Conservation (phyloP, 192 early-diverging fungal genomes). For the Dissophora ornata region DNA sequence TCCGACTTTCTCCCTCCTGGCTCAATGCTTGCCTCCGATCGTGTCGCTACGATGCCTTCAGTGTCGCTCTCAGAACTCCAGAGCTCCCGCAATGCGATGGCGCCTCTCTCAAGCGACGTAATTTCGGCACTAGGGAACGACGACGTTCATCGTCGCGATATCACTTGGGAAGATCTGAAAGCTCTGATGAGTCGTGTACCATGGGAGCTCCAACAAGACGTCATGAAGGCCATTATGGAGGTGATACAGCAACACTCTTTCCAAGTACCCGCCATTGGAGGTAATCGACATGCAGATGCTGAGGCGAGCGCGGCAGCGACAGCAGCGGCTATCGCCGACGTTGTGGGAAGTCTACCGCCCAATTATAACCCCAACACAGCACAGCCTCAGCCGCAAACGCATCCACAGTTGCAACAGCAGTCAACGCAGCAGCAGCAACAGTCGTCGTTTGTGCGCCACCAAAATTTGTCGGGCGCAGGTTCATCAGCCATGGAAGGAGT, state of each 20-base stretch:
- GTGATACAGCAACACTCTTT: conserved; percentile 18
- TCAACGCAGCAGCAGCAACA: conserved; percentile 10
- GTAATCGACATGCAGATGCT: conserved; percentile 19
- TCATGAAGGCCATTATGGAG: conserved; percentile 37
- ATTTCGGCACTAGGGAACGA: conserved; percentile 10
- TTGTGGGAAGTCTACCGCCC: conserved; percentile 21
- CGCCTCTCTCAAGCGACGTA: conserved; percentile 11
- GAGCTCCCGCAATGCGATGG: conserved; percentile 11
- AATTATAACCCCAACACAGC: conserved; percentile 9
- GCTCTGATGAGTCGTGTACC: conserved; percentile 25
- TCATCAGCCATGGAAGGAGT: conserved; percentile 30
- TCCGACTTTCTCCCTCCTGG: conserved; percentile 18
- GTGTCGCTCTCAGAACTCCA: conserved; percentile 15
- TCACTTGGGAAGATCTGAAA: conserved; percentile 46
- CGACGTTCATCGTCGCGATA: conserved; percentile 3
- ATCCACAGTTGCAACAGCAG: conserved; percentile 7
- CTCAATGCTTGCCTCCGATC: background rate
- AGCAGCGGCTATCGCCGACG: conserved; percentile 37
- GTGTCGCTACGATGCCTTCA: conserved; percentile 2
- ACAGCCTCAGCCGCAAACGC: conserved; percentile 4
- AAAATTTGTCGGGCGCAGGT: background rate
- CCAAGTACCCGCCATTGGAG: conserved; percentile 25
- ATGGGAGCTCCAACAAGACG: conserved; percentile 35
- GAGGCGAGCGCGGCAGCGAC: conserved; percentile 34
- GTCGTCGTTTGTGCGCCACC: conserved; percentile 5